Percentiles rank a stretch among this genome's conserved stretches.
Conservation (phyloP, 1,284 basidiomycete species). For the Puccinia hordei region DNA sequence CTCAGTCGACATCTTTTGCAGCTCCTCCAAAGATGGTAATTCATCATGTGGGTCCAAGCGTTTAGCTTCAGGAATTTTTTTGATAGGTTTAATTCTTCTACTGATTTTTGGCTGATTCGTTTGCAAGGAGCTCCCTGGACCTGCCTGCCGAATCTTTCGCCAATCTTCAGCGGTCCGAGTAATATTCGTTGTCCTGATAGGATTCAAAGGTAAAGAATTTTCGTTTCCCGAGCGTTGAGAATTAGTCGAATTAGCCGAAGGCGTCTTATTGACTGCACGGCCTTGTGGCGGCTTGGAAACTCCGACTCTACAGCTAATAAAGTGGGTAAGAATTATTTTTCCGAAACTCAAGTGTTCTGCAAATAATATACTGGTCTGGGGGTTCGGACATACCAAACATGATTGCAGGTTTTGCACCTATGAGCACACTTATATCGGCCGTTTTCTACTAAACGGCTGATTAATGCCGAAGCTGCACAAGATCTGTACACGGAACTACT, state of each 20-base stretch:
- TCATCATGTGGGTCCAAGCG: neutral
- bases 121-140: neutral
- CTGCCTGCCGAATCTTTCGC: neutral
- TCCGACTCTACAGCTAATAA: conserved; percentile 46
- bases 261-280: neutral
- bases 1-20: neutral
- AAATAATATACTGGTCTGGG: neutral
- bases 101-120: neutral
- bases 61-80: neutral
- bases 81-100: conserved; percentile 18
- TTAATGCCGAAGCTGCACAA: neutral
- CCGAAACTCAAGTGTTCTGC: no score
- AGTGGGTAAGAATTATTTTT: neutral
- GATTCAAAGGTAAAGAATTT: neutral
- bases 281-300: conserved; percentile 34
- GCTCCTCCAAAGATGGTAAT: conserved; percentile 25
- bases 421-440: conserved; percentile 50
- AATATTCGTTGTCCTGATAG: neutral
- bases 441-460: conserved; percentile 41
- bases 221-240: neutral
- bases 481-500: neutral
- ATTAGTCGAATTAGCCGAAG: neutral
- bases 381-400: conserved; percentile 42
- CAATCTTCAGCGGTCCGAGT: conserved; percentile 11
- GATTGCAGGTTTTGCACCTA: conserved; percentile 46